phyloP scores from a whole-genome alignment of 2,329 filamentous ascomycete species.

The Trichoderma aggressivum region DNA sequence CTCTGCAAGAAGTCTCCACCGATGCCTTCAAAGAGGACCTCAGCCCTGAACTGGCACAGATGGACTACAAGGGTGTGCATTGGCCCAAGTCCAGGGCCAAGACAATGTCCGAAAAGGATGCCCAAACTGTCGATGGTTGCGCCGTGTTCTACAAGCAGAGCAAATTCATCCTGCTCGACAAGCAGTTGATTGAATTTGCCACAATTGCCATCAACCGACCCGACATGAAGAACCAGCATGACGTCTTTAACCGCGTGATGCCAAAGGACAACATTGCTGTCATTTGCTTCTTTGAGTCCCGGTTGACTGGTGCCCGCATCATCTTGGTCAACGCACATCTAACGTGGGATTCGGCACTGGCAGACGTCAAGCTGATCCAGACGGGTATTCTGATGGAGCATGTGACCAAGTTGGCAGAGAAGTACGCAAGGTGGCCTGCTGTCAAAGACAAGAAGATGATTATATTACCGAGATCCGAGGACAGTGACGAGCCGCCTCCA shows the following conservation, averaged over 20 bases:
- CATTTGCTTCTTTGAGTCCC: slow-evolving; percentile 88
- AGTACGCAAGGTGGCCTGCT: slow-evolving; percentile 74
- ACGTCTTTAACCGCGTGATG: slow-evolving; percentile 98
- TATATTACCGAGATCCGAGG: slow-evolving; percentile 41
- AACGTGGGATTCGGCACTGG: slow-evolving; percentile 87
- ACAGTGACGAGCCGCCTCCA: slow-evolving; percentile 39
- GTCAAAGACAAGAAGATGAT: slow-evolving; percentile 75
- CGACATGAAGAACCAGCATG: slow-evolving; percentile 95
- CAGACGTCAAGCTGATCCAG: slow-evolving; percentile 95
- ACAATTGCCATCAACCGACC: slow-evolving; percentile 89
- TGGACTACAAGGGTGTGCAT: slow-evolving; percentile 91
- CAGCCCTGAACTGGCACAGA: slow-evolving; percentile 76
- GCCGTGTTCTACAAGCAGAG: slow-evolving; percentile 94
- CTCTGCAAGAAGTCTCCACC: slow-evolving; percentile 88
- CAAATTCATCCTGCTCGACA: slow-evolving; percentile 92
- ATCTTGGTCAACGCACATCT: slow-evolving; percentile 94
- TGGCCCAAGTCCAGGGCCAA: slow-evolving; percentile 86
- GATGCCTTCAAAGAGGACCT: slow-evolving; percentile 92
- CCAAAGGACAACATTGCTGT: slow-evolving; percentile 96
- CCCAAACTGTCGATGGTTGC: slow-evolving; percentile 88
- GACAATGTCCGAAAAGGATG: slow-evolving; percentile 88
- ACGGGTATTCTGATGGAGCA: slow-evolving; percentile 94
- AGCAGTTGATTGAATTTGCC: slow-evolving; percentile 88
- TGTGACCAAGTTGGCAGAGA: slow-evolving; percentile 79
- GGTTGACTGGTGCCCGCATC: slow-evolving; percentile 81